Base-by-base conservation (phyloP, 495 filamentous ascomycete species). In the Hypoxylon fuscum region DNA sequence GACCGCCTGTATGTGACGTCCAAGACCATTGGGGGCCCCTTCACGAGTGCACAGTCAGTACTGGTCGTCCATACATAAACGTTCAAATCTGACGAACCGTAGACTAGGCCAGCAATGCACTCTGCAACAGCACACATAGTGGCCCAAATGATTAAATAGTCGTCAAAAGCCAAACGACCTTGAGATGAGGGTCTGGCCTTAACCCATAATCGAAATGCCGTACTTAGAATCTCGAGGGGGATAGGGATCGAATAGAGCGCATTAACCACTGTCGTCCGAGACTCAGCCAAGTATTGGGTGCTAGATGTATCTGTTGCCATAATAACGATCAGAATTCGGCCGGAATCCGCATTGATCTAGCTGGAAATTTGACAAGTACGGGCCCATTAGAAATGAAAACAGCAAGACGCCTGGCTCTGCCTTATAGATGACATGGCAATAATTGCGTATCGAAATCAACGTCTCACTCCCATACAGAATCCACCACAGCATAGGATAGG, bases 61-160 rank as follows among this genome's bases (percentile, higher is more conserved):
- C 7, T 17, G 5, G 20, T 12, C n/a, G 17, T 31, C n/a, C 29
- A 15, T 25, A 41, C 11, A 14, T 5, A 18, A n/a, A 9, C 1
- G 4, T 17, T 53, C 2, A 2, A 34, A 23, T 11, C 10, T 10
- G 7, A 49, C 64, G 40, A 47, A 71, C 68, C 68, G 25, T 65
- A 71, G 22, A 68, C 54, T 10, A 71, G 34, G 8, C 64, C 68
- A 12, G 50, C 61, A 22, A 65, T 64, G 40, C 68, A 71, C 15
- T 62, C 68, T 5, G 60, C 64, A 14, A 71, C 65, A 15, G 68
- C 64, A 41, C 68, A 25, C 62, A 71, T 60, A 14, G 68, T 71
- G 25, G 68, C 68, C 60, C 56, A 71, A 9, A 71, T 45, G 18
- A 71, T 68, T 9, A 71, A 54, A 35, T 71, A 71, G 23, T 71